A percentile compares a stretch with the other conserved stretches of the same genome.
Evolutionary conservation across 176 grass and related monocot genomes (phyloP).

Genomic region (Musa acuminata): DNA sequence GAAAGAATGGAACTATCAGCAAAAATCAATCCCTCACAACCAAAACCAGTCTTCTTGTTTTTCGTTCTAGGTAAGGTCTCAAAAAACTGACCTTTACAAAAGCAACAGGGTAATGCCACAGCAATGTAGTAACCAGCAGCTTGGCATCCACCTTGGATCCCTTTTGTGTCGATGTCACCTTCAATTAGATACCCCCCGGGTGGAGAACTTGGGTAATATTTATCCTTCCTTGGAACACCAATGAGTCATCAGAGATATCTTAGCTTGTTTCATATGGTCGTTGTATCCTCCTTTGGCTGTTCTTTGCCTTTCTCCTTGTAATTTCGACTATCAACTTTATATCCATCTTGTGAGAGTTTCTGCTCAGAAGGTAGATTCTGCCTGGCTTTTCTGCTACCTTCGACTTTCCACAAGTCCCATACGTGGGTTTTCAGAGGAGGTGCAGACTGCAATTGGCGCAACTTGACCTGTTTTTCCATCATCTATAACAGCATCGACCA

Average conservation of each 20-base stretch:
- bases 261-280: slow-evolving; percentile 11
- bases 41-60: neutral
- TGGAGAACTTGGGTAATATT: too few species aligned
- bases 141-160: neutral
- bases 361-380: slow-evolving; percentile 63
- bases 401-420: slow-evolving; percentile 64
- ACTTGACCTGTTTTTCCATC: slow-evolving; percentile 66
- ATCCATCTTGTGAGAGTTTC: slow-evolving; percentile 38
- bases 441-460: slow-evolving; percentile 48
- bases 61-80: too few species aligned
- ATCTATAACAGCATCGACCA: slow-evolving; percentile 67
- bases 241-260: neutral
- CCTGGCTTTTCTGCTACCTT: slow-evolving; percentile 48
- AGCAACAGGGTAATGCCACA: neutral
- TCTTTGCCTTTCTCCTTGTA: slow-evolving; percentile 22
- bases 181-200: neutral
- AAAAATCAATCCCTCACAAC: neutral
- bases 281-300: slow-evolving; percentile 32
- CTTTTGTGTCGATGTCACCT: neutral
- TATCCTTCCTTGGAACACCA: too few species aligned
- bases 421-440: slow-evolving; percentile 67
- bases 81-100: neutral
- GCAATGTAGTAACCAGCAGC: neutral
- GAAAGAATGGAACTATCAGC: too few species aligned
- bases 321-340: slow-evolving; percentile 17